A percentile compares a stretch with the other conserved stretches of the same genome.
Conservation (phyloP, 257 asterid species). For the Primulina huaijiensis region DNA sequence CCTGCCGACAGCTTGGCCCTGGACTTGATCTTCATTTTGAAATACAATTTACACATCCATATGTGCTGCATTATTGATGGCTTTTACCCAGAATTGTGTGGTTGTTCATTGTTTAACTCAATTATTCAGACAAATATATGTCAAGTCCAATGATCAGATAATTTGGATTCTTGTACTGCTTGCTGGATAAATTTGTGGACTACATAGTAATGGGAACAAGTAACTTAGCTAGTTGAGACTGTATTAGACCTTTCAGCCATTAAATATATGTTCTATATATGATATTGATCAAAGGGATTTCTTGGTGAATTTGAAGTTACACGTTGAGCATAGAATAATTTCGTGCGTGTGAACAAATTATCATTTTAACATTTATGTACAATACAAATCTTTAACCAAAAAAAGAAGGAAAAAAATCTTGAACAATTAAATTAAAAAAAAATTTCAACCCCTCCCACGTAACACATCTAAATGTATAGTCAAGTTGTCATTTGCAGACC, state of each 20-base stretch:
- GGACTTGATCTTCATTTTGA: neutral
- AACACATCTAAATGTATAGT: conserved; percentile 34
- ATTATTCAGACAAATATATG: neutral
- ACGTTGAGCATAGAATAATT: too few species aligned
- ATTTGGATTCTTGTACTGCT: conserved; percentile 21
- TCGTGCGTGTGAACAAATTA: too few species aligned
- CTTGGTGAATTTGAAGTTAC: too few species aligned
- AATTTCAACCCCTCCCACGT: conserved; percentile 45
- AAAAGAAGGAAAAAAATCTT: too few species aligned
- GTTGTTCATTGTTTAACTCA: conserved; percentile 14
- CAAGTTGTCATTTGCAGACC: conserved; percentile 5
- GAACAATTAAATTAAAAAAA: neutral
- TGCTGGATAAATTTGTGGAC: conserved; percentile 31
- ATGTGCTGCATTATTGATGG: conserved; percentile 22
- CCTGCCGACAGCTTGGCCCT: conserved; percentile 11
- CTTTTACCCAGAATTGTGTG: conserved; percentile 21
- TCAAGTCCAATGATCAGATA: conserved; percentile 27
- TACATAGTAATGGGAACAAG: conserved; percentile 19
- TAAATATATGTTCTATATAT: neutral
- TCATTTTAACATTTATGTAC: too few species aligned
- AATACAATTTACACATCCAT: neutral
- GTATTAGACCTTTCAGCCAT: conserved; percentile 11
- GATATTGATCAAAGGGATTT: neutral
- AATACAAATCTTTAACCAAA: too few species aligned
- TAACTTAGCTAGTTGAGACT: conserved; percentile 7